phyloP scores from a whole-genome alignment of 495 filamentous ascomycete genomes.

The Bacidia gigantensis region DNA sequence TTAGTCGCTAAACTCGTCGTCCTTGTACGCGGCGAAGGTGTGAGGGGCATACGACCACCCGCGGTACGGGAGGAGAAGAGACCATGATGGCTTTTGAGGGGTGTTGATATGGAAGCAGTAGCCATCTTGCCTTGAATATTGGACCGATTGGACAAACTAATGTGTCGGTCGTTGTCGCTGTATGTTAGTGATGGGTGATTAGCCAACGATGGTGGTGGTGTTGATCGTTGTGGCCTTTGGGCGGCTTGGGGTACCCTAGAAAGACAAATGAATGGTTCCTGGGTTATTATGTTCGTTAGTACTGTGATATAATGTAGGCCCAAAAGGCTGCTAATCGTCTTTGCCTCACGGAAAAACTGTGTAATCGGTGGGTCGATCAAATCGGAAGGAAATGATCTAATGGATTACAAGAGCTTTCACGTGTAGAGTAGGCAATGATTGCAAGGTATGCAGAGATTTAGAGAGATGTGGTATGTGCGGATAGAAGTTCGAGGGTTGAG shows the following conservation, averaged over 20 bases:
- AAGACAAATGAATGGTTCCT: conserved; percentile 53
- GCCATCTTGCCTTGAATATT: conserved; percentile 52
- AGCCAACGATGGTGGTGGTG: conserved; percentile 18
- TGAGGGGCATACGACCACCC: conserved; percentile 86
- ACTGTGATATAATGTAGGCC: conserved; percentile 16
- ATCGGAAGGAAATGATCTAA: conserved; percentile 25
- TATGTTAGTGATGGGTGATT: conserved; percentile 23
- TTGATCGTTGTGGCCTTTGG: conserved; percentile 19
- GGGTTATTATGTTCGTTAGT: conserved; percentile 37
- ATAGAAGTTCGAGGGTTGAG: conserved; percentile 12
- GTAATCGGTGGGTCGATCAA: conserved; percentile 29
- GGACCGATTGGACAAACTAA: conserved; percentile 31
- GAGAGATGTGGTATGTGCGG: conserved; percentile 19
- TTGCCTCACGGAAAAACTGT: conserved; percentile 19
- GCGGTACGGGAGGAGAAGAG: conserved; percentile 87
- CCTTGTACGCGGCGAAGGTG: conserved; percentile 67
- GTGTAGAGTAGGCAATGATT: conserved; percentile 17
- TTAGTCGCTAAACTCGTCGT: conserved; percentile 37
- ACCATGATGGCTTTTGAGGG: conserved; percentile 82
- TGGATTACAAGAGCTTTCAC: conserved; percentile 22
- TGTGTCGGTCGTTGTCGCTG: conserved; percentile 31
- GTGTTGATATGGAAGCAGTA: conserved; percentile 75
- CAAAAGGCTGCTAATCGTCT: conserved; percentile 35
- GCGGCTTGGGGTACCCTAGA: conserved; percentile 39
- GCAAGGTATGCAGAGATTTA: conserved; percentile 18